A percentile compares a stretch with the other conserved stretches of the same genome.
Conservation (phyloP, 2,329 filamentous ascomycete species). For the Sclerotinia minor region DNA sequence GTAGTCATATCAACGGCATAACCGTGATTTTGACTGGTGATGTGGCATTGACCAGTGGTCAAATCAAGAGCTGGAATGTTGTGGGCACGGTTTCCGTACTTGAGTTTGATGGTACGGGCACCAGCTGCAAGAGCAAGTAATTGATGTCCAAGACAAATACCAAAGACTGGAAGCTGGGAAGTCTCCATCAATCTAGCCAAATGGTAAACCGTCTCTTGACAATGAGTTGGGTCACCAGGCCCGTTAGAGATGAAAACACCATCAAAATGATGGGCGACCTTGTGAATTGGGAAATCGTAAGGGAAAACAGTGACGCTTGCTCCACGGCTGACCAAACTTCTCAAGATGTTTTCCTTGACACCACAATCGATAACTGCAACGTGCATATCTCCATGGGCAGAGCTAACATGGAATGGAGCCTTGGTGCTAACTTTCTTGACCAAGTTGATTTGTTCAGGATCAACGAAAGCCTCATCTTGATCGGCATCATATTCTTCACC, state of each 20-base stretch:
- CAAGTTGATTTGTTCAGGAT: slow-evolving; percentile 94
- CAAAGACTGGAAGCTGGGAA: slow-evolving; percentile 90
- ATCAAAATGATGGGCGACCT: slow-evolving; percentile 96
- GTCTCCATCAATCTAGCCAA: slow-evolving; percentile 86
- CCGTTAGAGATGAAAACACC: slow-evolving; percentile 99
- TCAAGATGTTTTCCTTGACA: slow-evolving; percentile 99
- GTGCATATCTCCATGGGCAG: slow-evolving; percentile 79
- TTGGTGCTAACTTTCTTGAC: slow-evolving; percentile 97
- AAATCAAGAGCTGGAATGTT: slow-evolving; percentile 96
- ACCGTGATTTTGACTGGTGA: slow-evolving; percentile 97
- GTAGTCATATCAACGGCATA: slow-evolving; percentile 90
- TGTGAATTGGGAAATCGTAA: slow-evolving; percentile 96
- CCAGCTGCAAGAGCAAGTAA: slow-evolving; percentile 87
- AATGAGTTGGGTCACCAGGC: slow-evolving; percentile 96
- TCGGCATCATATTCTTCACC: slow-evolving; percentile 98
- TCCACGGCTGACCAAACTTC: slow-evolving; percentile 87
- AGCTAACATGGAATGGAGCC: slow-evolving; percentile 92
- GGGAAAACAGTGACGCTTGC: slow-evolving; percentile 93
- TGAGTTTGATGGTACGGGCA: slow-evolving; percentile 91
- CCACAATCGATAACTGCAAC: slow-evolving; percentile 95
- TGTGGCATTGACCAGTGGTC: slow-evolving; percentile 96
- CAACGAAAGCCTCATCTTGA: slow-evolving; percentile 93
- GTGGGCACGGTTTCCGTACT: slow-evolving; percentile 98
- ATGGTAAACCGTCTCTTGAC: slow-evolving; percentile 91
- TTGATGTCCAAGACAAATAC: slow-evolving; percentile 97